phyloP scores from a whole-genome alignment of 225 moss, liverwort and hornwort species.

The Bryum argenteum region DNA sequence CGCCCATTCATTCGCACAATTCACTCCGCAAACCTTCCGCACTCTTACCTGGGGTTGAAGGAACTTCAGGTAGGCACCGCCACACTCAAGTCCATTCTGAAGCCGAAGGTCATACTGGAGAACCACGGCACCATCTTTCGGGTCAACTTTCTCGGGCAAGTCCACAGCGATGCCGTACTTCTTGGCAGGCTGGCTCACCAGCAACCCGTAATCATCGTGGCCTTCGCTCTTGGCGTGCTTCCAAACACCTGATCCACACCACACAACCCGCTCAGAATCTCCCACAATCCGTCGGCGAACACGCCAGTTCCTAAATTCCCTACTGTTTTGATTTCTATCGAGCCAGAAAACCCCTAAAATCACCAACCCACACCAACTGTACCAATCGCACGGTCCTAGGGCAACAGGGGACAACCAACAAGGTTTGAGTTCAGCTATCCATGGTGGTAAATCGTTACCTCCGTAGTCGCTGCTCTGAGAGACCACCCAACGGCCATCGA shows the following conservation, averaged over 20 bases:
- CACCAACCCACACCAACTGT: not conserved
- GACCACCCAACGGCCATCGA: constrained; percentile 85
- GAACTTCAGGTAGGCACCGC: constrained; percentile 93
- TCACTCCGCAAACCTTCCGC: no score
- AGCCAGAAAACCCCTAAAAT: not conserved
- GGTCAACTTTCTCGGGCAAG: constrained; percentile 76
- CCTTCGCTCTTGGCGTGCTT: constrained; percentile 86
- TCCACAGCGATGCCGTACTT: constrained; percentile 98
- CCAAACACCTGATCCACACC: constrained; percentile 64
- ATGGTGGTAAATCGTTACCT: constrained; percentile 41
- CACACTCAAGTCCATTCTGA: constrained; percentile 87
- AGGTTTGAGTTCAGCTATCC: no score
- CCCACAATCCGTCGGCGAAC: not conserved
- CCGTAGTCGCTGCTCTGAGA: constrained; percentile 88
- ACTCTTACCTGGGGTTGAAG: constrained; percentile 65
- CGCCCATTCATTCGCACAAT: not conserved
- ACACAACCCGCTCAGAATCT: not conserved
- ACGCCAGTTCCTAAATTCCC: not conserved
- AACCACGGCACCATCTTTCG: constrained; percentile 73
- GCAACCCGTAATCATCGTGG: constrained; percentile 82
- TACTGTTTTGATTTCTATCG: not conserved
- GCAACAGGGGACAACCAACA: not conserved
- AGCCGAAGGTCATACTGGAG: constrained; percentile 92
- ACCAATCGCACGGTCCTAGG: not conserved
- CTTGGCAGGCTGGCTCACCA: constrained; percentile 91